A percentile compares a stretch with the other conserved stretches of the same genome.
Evolutionary conservation across 192 early-diverging fungal genomes (phyloP).

Genomic region (Radiomyces spectabilis): DNA sequence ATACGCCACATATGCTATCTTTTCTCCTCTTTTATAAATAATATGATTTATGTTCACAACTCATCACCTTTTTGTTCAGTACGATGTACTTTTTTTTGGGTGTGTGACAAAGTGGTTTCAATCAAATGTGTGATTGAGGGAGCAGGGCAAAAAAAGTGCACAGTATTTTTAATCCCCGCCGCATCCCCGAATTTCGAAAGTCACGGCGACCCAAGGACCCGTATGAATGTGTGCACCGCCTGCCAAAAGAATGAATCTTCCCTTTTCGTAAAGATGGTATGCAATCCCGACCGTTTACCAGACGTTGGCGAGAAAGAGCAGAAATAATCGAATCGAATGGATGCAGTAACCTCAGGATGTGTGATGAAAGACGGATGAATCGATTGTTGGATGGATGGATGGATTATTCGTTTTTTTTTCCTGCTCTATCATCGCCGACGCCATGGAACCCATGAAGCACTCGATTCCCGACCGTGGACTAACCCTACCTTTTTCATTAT

Average conservation of each 20-base stretch:
- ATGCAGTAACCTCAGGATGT: background rate
- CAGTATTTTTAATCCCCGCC: too few relatives aligned
- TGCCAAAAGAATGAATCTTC: constrained; percentile 1
- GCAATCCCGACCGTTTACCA: background rate
- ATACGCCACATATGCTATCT: too few relatives aligned
- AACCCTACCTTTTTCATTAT: background rate
- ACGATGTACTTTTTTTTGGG: too few relatives aligned
- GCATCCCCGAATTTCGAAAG: too few relatives aligned
- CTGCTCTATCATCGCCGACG: background rate
- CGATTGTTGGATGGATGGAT: constrained; percentile 4
- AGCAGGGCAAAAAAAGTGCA: background rate
- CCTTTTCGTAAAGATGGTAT: constrained; percentile 9
- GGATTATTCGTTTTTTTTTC: constrained; percentile 1
- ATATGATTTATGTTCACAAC: too few relatives aligned
- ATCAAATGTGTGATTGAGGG: background rate
- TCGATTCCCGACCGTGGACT: background rate
- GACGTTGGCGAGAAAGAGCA: background rate
- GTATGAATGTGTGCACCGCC: too few relatives aligned
- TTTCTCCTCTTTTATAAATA: too few relatives aligned
- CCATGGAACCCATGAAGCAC: background rate
- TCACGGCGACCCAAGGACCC: too few relatives aligned
- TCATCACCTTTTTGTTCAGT: too few relatives aligned
- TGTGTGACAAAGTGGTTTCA: too few relatives aligned
- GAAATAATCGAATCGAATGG: background rate
- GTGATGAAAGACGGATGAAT: background rate